phyloP scores from a whole-genome alignment of 78 protist genomes.

The Anaeramoeba ignava region DNA sequence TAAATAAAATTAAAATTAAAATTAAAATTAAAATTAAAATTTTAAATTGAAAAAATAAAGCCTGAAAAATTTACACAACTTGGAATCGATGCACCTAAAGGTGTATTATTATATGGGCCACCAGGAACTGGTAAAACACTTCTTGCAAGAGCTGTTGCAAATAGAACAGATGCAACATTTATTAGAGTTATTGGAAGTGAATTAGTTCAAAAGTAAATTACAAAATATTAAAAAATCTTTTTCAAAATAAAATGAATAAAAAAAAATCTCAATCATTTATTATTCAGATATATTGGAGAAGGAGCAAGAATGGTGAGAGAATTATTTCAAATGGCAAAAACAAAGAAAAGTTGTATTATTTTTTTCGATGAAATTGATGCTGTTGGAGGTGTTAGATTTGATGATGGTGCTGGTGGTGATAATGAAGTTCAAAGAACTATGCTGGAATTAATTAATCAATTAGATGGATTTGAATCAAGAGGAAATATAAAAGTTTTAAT shows the following conservation, averaged over 20 bases:
- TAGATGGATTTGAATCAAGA: slow-evolving; percentile 98
- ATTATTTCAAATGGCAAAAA: slow-evolving; percentile 92
- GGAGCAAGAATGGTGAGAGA: slow-evolving; percentile 99
- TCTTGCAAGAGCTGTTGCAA: slow-evolving; percentile 98
- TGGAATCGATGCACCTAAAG: slow-evolving; percentile 99
- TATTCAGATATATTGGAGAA: slow-evolving; percentile 48
- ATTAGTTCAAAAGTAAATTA: slow-evolving; percentile 94
- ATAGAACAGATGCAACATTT: slow-evolving; percentile 97
- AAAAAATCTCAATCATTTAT: not conserved
- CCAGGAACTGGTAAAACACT: slow-evolving; percentile 91
- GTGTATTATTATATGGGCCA: slow-evolving; percentile 33
- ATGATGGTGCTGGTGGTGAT: slow-evolving; percentile 92
- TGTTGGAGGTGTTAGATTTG: slow-evolving; percentile 89
- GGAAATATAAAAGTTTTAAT: slow-evolving; percentile 97
- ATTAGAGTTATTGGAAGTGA: slow-evolving; percentile 98
- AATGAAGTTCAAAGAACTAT: slow-evolving; percentile 98
- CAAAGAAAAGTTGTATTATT: slow-evolving; percentile 90
- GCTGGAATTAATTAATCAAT: slow-evolving; percentile 97
- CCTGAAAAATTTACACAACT: slow-evolving; percentile 91
- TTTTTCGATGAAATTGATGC: slow-evolving; percentile 99
- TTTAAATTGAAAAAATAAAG: too few species aligned
- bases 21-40: too few species aligned
- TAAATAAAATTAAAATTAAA: too few species aligned
- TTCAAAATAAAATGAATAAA: not conserved
- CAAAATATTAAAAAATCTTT: slow-evolving; percentile 12